Conservation (phyloP, 768 basidiomycete genomes). For the Nevesoporus exiguus region DNA sequence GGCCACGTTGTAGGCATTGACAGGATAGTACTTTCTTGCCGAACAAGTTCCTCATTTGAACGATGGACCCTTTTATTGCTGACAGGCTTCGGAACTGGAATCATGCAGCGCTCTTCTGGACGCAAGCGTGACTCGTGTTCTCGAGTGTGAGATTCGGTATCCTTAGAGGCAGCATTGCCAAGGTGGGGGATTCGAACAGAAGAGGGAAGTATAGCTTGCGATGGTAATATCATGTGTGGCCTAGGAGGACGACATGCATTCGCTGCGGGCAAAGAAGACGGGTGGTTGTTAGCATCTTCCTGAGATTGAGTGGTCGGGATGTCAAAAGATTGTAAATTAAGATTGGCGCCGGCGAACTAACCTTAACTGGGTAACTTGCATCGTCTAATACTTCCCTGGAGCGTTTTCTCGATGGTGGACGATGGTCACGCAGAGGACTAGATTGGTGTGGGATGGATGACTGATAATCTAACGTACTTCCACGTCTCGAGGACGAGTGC, state of each 20-base stretch:
- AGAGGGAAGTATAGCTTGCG: slow-evolving; percentile 18
- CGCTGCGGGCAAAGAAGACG: slow-evolving; percentile 16
- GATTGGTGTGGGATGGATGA: slow-evolving; percentile 13
- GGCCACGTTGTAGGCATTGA: slow-evolving; percentile 32
- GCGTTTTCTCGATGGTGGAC: slow-evolving; percentile 31
- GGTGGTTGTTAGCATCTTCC: slow-evolving; percentile 22
- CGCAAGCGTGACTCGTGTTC: slow-evolving; percentile 22
- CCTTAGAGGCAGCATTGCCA: slow-evolving; percentile 6
- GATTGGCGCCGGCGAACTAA: slow-evolving; percentile 29
- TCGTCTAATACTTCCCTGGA: slow-evolving; percentile 31
- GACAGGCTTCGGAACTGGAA: slow-evolving; percentile 19
- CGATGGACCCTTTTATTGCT: slow-evolving; percentile 30
- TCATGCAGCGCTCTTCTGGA: slow-evolving; percentile 22
- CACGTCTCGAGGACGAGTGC: slow-evolving; percentile 18
- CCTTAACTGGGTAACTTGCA: slow-evolving; percentile 29
- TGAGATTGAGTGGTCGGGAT: slow-evolving; percentile 25
- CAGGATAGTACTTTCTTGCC: slow-evolving; percentile 25
- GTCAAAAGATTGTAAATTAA: slow-evolving; percentile 25
- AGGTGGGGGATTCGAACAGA: slow-evolving; percentile 16
- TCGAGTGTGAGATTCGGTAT: slow-evolving; percentile 15
- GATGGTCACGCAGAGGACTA: slow-evolving; percentile 17
- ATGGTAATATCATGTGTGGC: slow-evolving; percentile 23
- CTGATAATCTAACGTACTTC: slow-evolving; percentile 15
- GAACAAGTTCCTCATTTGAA: slow-evolving; percentile 27
- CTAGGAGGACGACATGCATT: slow-evolving; percentile 22